Evolutionary conservation across 2,329 filamentous ascomycete genomes (phyloP), one percentile per base, ranked within the genome.

Genomic region (Cytospora paraplurivora): DNA sequence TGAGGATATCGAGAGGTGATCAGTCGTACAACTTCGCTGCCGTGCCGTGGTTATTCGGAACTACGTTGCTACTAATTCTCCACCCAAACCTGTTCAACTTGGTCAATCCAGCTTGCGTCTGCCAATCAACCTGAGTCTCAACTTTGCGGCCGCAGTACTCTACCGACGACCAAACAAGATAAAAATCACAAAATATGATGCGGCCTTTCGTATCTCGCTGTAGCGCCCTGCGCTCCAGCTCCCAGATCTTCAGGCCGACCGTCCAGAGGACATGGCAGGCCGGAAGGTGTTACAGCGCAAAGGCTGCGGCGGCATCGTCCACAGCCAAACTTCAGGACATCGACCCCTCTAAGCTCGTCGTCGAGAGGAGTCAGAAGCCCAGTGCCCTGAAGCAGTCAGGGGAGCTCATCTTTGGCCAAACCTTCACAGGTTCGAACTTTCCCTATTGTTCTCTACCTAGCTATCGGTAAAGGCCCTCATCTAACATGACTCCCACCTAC

Each of bases 341-440:
- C 68, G 92, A 98, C 76, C 79, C 89, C n/a, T 84, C 87, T 47
- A 89, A 89, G 77, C 85, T 98, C 65, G 81, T 82, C 56, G 82
- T 97, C 72, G 88, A 87, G 64, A 87, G 88, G 78, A 96, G 91
- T 1, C 84, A 81, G 8, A 86, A 83, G 4, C 95, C 94, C 12
- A 95, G 94, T 77, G 75, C 84, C 35, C 81, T 94, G 62, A 82
- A 84, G 67, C 88, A 93, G 60, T 86, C 90, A 15, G 85, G 94
- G 74, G 88, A 96, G 67, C 87, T 99, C 62, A 82, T 98, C 68
- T 99, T 99, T 76, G 95, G 95, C 68, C 86, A 86, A 69, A 89
- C 88, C 56, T 99, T 99, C 77, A 97, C 95, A 72, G 93, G 92
- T 93, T 79, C 63, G 76, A 41, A 41, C 38, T 44, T 27, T 7